Conservation (phyloP, 2,329 filamentous ascomycete species). For the Blastomyces silverae region DNA sequence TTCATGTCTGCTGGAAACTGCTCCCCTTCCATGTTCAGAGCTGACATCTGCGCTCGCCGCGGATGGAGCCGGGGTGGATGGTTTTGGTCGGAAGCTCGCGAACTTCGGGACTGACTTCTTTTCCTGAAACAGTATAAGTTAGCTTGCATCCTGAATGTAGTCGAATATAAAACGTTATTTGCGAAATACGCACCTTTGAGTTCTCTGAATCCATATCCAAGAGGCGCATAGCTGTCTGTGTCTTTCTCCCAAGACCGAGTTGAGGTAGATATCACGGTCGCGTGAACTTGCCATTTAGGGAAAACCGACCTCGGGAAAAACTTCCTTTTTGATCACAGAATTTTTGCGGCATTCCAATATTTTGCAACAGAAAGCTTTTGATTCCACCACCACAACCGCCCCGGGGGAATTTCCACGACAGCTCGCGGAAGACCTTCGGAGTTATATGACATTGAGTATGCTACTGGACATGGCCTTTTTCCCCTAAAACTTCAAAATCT, state of each 20-base stretch:
- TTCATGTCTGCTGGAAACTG: constrained; percentile 15
- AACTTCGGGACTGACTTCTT: constrained; percentile 59
- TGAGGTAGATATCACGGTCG: constrained; percentile 15
- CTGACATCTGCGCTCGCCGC: neutral
- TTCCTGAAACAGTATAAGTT: constrained; percentile 25
- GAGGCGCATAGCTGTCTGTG: constrained; percentile 19
- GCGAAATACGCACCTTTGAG: constrained; percentile 30
- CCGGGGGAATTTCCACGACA: neutral
- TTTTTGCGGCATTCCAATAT: constrained; percentile 22
- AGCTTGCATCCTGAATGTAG: neutral
- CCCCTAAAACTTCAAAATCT: constrained; percentile 6
- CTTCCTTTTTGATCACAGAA: constrained; percentile 21
- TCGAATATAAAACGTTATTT: neutral
- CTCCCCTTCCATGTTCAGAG: constrained; percentile 20
- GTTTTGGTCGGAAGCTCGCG: constrained; percentile 61
- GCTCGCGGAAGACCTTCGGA: neutral
- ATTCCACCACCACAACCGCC: constrained; percentile 2
- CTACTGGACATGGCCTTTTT: constrained; percentile 9
- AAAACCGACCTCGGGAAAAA: constrained; percentile 25
- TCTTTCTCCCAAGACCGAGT: constrained; percentile 17
- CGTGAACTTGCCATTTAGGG: constrained; percentile 21
- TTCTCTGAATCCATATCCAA: constrained; percentile 35
- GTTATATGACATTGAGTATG: constrained; percentile 5
- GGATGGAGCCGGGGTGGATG: neutral
- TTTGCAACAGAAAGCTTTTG: constrained; percentile 9